Base-by-base conservation (phyloP, 345 rosid species). In the Toxicodendron radicans region DNA sequence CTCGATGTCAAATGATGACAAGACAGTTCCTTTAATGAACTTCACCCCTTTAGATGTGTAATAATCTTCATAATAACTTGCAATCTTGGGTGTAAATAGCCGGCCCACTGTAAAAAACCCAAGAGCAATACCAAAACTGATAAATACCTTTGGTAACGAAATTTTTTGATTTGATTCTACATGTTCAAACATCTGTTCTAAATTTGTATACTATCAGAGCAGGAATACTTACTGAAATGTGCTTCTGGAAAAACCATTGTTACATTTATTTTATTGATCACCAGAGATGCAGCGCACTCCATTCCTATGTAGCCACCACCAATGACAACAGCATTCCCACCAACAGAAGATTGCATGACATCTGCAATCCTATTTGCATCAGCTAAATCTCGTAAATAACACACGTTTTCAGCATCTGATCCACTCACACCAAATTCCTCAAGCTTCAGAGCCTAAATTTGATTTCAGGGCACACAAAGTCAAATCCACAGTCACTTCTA, bases 281-380 rank as follows among this genome's bases (percentile, higher is more conserved):
- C 98, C 83, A 93, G 83, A 70, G 99, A 95, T 72, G 98, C 97
- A 68, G 99, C 94, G 74, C 98, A 91, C 81, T 95, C 99, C 99
- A 95, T 95, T 82, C 98, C 97, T 58, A 95, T 89, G 76, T 95
- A 95, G 78, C 99, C 99, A 76, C 98, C 99, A 13, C 98, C 99
- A 1, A 95, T 95, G 69, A 95, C 94, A 73, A 95, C 91, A 66
- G 98, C 97, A 81, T 91, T 88, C 67, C 95, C 93, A 59, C 87
- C 87, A 57, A 82, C 20, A 77, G 85, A 88, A 71, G 96, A 86
- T 75, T 84, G 79, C 78, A 89, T 89, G 69, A 81, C 90, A 63
- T 84, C 83, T 24, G 87, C 93, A 69, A 95, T 85, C 83, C 93
- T 88, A 80, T 91, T 86, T 75, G 99, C 98, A 75, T 93, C 97